Conservation (phyloP, 2,329 filamentous ascomycete species). For the Trematosphaeria pertusa region DNA sequence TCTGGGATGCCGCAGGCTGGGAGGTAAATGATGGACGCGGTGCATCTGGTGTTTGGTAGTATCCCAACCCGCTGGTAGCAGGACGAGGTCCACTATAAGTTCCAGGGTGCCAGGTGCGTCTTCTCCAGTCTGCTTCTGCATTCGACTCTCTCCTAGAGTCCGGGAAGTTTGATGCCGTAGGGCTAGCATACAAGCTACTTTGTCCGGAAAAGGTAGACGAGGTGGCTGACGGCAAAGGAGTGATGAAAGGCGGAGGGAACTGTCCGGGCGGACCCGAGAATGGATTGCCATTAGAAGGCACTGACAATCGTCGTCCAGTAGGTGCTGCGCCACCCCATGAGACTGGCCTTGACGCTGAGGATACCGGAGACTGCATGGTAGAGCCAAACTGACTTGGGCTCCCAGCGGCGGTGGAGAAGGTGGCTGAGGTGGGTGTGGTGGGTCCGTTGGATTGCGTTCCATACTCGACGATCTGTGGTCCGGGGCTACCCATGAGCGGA, state of each 20-base stretch:
- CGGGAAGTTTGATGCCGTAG: conserved; percentile 68
- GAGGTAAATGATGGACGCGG: conserved; percentile 63
- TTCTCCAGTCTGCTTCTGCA: conserved; percentile 78
- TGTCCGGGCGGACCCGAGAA: conserved; percentile 72
- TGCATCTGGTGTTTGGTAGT: conserved; percentile 74
- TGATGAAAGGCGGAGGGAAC: conserved; percentile 66
- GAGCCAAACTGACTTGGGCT: conserved; percentile 76
- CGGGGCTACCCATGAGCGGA: conserved; percentile 67
- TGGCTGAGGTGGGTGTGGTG: conserved; percentile 83
- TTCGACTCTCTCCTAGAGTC: conserved; percentile 72
- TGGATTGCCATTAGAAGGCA: conserved; percentile 77
- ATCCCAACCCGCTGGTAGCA: conserved; percentile 75
- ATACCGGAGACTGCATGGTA: conserved; percentile 73
- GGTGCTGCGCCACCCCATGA: conserved; percentile 75
- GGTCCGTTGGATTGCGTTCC: conserved; percentile 73
- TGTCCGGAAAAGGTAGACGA: conserved; percentile 61
- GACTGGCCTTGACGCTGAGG: conserved; percentile 71
- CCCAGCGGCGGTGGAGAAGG: conserved; percentile 76
- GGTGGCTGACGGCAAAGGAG: conserved; percentile 62
- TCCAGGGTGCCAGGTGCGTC: conserved; percentile 91
- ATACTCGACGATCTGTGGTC: conserved; percentile 69
- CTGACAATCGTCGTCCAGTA: conserved; percentile 78
- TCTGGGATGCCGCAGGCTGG: conserved; percentile 63
- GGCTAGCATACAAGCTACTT: conserved; percentile 70
- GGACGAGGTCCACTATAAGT: conserved; percentile 66